Evolutionary conservation across 208 protist species (phyloP).

Genomic region (Herpetomonas tarakana): DNA sequence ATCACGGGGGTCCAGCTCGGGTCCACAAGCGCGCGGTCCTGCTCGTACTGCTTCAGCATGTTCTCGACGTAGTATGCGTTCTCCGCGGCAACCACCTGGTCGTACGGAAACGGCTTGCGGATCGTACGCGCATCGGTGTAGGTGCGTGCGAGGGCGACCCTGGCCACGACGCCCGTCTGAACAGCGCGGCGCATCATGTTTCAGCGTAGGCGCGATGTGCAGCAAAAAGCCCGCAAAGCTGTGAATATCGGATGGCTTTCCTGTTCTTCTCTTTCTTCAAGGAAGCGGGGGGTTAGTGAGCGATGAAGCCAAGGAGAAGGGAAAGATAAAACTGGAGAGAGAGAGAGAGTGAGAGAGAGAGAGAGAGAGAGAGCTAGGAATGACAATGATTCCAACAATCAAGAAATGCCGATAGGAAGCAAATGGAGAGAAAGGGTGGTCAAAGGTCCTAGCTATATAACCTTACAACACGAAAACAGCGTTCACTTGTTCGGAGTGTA

Average conservation of each 20-base stretch:
- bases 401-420: neutral
- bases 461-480: too few relatives aligned
- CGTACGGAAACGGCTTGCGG: slow-evolving; percentile 69
- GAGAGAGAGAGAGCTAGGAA: neutral
- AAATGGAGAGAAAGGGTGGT: slow-evolving; percentile 8
- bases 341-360: slow-evolving; percentile 10
- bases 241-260: too few relatives aligned
- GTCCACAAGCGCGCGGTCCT: slow-evolving; percentile 66
- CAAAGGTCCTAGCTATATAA: too few relatives aligned
- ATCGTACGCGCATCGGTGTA: slow-evolving; percentile 82
- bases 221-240: too few relatives aligned
- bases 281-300: too few relatives aligned
- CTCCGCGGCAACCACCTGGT: slow-evolving; percentile 63
- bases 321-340: slow-evolving; percentile 13
- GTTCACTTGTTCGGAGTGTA: too few relatives aligned
- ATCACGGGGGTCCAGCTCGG: slow-evolving; percentile 81
- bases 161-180: slow-evolving; percentile 9
- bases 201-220: neutral
- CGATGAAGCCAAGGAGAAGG: slow-evolving; percentile 9
- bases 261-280: too few relatives aligned
- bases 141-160: slow-evolving; percentile 14
- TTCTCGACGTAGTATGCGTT: slow-evolving; percentile 82
- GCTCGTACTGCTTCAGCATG: slow-evolving; percentile 73
- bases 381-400: neutral
- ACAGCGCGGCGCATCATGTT: slow-evolving; percentile 76